Evolutionary conservation across 768 basidiomycete species (phyloP), one percentile per base, ranked within the genome.

Genomic region (Flagelloscypha sp.): DNA sequence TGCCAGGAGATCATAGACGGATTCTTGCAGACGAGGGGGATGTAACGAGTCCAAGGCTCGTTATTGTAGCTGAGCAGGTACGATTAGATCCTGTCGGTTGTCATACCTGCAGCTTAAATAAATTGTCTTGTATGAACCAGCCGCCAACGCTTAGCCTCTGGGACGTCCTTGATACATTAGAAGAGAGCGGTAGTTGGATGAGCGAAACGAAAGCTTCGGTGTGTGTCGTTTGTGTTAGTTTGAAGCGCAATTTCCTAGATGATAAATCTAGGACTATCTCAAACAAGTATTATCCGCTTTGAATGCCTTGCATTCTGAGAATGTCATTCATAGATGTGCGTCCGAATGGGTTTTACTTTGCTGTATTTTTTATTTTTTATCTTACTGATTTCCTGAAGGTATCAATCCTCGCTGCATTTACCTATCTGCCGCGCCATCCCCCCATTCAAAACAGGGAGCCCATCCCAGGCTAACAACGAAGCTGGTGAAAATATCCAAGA

Each of bases 41-140:
- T n/a, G 64, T 71, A 36, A 53, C 69, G 0, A 65, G 58, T 25
- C 70, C 80, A 3, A 71, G 70, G 34, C 50, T 92, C 38, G 58
- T 71, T 20, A 68, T 92, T 5, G 63, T 90, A 16, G 74, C 68
- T n/a, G 87, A 90, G 48, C n/a, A n/a, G n/a, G n/a, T n/a, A n/a
- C n/a, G n/a, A n/a, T n/a, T n/a, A n/a, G n/a, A n/a, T n/a, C n/a
- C n/a, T n/a, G n/a, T n/a, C n/a, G n/a, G n/a, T n/a, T n/a, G n/a
- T n/a, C n/a, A n/a, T n/a, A n/a, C n/a, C n/a, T n/a, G n/a, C n/a
- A n/a, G n/a, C n/a, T n/a, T n/a, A n/a, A n/a, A n/a, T n/a, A n/a
- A n/a, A n/a, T n/a, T n/a, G n/a, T n/a, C n/a, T n/a, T n/a, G n/a
- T n/a, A n/a, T n/a, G n/a, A n/a, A n/a, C n/a, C 73, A 82, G 48